Percentiles rank a stretch among this genome's conserved stretches.
These are phyloP conservation scores for Nitzschia sp. DNA, from an alignment of 108 stramenopile genomes.

Conservation along the genomic window DNA sequence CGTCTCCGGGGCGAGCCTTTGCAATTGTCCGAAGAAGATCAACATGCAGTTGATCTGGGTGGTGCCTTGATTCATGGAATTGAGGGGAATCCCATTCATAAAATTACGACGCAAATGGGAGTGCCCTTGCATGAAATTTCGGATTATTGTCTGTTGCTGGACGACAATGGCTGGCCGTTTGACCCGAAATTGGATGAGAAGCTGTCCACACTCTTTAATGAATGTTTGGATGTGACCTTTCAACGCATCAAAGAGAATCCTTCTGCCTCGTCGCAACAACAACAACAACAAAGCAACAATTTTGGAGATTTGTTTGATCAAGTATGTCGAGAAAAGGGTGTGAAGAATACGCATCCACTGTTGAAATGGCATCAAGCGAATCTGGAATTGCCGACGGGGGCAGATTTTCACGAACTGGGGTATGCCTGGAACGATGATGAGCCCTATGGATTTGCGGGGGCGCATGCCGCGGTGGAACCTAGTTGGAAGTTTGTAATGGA, in stretches of 20 bases:
- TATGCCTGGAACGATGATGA: slow-evolving; percentile 94
- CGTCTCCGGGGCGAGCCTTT: slow-evolving; percentile 52
- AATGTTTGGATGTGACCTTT: slow-evolving; percentile 61
- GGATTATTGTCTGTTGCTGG: slow-evolving; percentile 46
- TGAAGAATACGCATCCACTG: slow-evolving; percentile 38
- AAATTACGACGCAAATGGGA: slow-evolving; percentile 55
- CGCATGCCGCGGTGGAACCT: slow-evolving; percentile 81
- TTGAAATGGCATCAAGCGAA: slow-evolving; percentile 89
- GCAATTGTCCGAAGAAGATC: slow-evolving; percentile 1
- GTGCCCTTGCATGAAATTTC: slow-evolving; percentile 28
- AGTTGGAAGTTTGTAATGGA: slow-evolving; percentile 79
- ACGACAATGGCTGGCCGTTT: slow-evolving; percentile 70
- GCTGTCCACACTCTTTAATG: slow-evolving; percentile 65
- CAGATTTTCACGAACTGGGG: slow-evolving; percentile 70
- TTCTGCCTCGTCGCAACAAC: slow-evolving; percentile 3
- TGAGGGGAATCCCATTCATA: slow-evolving; percentile 71
- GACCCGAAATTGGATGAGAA: slow-evolving; percentile 62
- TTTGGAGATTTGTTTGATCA: slow-evolving; percentile 48
- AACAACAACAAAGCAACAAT: slow-evolving; percentile 1
- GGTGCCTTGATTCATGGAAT: slow-evolving; percentile 93
- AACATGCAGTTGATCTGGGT: slow-evolving; percentile 63
- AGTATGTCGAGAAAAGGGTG: slow-evolving; percentile 37
- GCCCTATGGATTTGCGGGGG: slow-evolving; percentile 90
- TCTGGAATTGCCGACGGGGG: slow-evolving; percentile 89
- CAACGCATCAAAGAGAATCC: too few species aligned